Percentiles rank a stretch among this genome's conserved stretches.
These are phyloP conservation scores for Stereum hirsutum DNA, from an alignment of 1,284 basidiomycete genomes.

Conservation along the genomic window DNA sequence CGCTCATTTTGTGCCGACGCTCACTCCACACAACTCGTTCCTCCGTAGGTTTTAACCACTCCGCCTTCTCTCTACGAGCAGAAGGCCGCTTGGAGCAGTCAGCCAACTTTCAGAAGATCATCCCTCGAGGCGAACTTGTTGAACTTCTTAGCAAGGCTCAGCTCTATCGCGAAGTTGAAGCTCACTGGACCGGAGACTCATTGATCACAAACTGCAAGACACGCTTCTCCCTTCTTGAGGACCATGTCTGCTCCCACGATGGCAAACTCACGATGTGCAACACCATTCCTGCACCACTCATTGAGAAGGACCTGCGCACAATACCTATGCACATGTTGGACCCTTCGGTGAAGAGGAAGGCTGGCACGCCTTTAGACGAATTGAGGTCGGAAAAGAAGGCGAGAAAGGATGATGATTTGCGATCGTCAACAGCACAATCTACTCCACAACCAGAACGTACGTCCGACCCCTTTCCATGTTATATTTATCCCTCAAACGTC, in stretches of 20 bases:
- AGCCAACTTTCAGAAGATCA: conserved; percentile 54
- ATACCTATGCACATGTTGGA: conserved; percentile 10
- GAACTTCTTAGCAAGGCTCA: conserved; percentile 75
- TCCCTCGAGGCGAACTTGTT: conserved; percentile 76
- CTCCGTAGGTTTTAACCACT: conserved; percentile 61
- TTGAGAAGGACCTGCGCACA: not conserved
- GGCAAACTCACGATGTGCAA: conserved; percentile 12
- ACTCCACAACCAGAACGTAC: conserved; percentile 19
- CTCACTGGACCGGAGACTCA: conserved; percentile 59
- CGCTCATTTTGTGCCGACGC: not conserved
- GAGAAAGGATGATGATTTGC: conserved; percentile 14
- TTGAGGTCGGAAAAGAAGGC: conserved; percentile 21
- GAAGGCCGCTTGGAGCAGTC: conserved; percentile 65
- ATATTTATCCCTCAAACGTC: not conserved
- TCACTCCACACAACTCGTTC: not conserved
- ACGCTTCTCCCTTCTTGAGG: conserved; percentile 61
- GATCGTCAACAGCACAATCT: conserved; percentile 17
- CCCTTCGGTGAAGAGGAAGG: conserved; percentile 19
- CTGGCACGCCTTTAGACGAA: conserved; percentile 17
- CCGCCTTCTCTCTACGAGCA: conserved; percentile 64
- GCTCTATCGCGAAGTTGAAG: conserved; percentile 77
- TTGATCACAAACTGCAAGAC: conserved; percentile 55
- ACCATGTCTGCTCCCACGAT: conserved; percentile 54
- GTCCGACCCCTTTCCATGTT: conserved; percentile 8
- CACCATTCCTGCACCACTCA: not conserved